Base-by-base conservation (phyloP, 495 filamentous ascomycete species). In the Glonium stellatum region DNA sequence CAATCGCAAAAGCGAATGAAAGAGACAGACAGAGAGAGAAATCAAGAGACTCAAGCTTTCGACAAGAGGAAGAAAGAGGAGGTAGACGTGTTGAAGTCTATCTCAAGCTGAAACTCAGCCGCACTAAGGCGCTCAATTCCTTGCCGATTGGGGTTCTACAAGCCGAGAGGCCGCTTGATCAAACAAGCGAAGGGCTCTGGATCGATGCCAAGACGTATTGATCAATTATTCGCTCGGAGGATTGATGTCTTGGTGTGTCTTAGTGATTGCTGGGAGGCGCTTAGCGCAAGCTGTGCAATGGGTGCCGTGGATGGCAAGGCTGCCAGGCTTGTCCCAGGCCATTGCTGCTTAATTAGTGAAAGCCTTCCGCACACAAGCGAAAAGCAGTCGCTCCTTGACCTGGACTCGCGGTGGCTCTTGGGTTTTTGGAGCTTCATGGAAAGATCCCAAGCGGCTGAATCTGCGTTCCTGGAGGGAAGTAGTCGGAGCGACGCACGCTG, bases 101-200 rank as follows among this genome's bases (percentile, higher is more conserved):
- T 34, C 39, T 53, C 53, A 52, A 47, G 54, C 63, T 50, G 54
- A 22, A n/a, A 12, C 57, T 66, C 59, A 66, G 63, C 59, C 59
- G 63, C 56, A 62, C 50, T 34, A 6, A 25, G 59, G 52, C 53
- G 58, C 54, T 61, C 61, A 22, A 46, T 65, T 4, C 57, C 42
- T 59, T 55, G 21, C 61, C 56, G 18, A 12, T 25, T 59, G 31
- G 31, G 61, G 57, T n/a, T n/a, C 42, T 15, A 19, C 36, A 52
- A 60, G 54, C 52, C 62, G 62, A 57, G 37, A 12, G 21, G 39
- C 39, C 13, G 13, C 18, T 44, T 44, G 12, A 3, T 44, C 39
- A 44, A 44, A 44, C 10, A 44, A 44, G 39, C 39, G 39, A 44
- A 44, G 50, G 19, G 19, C 50, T 35, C 39, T 44, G 18, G 39